Base-by-base conservation (phyloP, 2,329 filamentous ascomycete genomes). In the Neoascochyta sp. region DNA sequence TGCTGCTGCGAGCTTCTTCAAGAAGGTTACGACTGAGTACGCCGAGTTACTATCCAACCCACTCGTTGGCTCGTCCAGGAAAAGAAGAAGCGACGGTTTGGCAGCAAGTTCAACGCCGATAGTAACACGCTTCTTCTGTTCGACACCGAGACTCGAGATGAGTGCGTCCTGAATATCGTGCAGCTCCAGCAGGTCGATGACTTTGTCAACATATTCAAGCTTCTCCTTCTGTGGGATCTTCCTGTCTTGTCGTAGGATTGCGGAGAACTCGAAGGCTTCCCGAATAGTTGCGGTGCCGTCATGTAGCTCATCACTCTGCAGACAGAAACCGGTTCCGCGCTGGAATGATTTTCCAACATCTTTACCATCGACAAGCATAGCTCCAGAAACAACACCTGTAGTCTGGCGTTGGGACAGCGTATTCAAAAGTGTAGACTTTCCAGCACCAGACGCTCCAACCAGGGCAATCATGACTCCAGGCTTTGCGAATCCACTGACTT, bases 391-490 rank as follows among this genome's bases (percentile, higher is more conserved):
- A 8, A 81, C 70, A 34, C 82, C 80, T 32, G 69, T 71, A 10
- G 68, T 79, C 55, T 87, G 81, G 3, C 86, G 76, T 51, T 89
- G 83, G 0, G 84, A 80, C 2, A 85, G 64, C 0, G 83, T 86
- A 59, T 92, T 88, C 11, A 93, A 70, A 0, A 93, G 67, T 0
- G 86, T 92, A 0, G 85, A 89, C 64, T 93, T 93, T 9, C 86
- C 87, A 7, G 87, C 86, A 1, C 81, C 82, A 0, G 81, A 86
- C 2, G 83, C 83, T 31, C 87, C 87, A 71, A 92, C 86, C 1
- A 93, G 67, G 0, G 86, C 86, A 23, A 86, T 79, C 75, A 93
- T 80, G 11, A 83, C 64, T 11, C 86, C 86, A 1, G 86, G 86
- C 51, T 87, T 88, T 2, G 80, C 85, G 45, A 85, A 90, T 2